phyloP scores from a whole-genome alignment of 148 eudicot species.

The Chenopodium berlandieri region DNA sequence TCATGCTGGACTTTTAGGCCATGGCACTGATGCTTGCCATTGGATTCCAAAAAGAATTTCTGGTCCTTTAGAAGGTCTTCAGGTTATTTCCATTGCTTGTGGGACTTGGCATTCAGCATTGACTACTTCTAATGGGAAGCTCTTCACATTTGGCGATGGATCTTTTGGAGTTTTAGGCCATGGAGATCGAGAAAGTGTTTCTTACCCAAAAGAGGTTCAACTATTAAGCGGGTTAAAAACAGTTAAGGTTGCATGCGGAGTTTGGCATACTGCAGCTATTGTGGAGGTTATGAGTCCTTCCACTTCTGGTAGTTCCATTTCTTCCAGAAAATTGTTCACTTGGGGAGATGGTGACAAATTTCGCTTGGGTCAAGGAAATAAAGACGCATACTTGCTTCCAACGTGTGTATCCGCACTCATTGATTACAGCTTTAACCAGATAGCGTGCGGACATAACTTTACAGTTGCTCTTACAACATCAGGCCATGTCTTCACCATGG shows the following conservation, averaged over 20 bases:
- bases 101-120: constrained; percentile 86
- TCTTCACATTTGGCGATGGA: constrained; percentile 90
- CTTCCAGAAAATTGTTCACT: constrained; percentile 71
- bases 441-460: constrained; percentile 66
- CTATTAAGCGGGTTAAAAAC: constrained; percentile 56
- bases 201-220: constrained; percentile 66
- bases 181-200: constrained; percentile 56
- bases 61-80: constrained; percentile 73
- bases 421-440: constrained; percentile 64
- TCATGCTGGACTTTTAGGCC: constrained; percentile 81
- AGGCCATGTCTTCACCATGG: constrained; percentile 82
- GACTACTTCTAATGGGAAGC: constrained; percentile 49
- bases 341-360: constrained; percentile 91
- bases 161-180: constrained; percentile 86
- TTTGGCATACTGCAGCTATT: constrained; percentile 92
- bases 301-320: constrained; percentile 25
- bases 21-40: constrained; percentile 74
- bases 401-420: constrained; percentile 63
- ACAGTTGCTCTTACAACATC: constrained; percentile 71
- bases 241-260: constrained; percentile 73
- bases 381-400: constrained; percentile 56
- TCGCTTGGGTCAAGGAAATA: constrained; percentile 70
- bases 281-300: constrained; percentile 52
- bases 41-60: constrained; percentile 85
- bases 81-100: constrained; percentile 63